These are phyloP conservation scores for Castanea sativa DNA, from an alignment of 306 rosid genomes.

Conservation along the genomic window DNA sequence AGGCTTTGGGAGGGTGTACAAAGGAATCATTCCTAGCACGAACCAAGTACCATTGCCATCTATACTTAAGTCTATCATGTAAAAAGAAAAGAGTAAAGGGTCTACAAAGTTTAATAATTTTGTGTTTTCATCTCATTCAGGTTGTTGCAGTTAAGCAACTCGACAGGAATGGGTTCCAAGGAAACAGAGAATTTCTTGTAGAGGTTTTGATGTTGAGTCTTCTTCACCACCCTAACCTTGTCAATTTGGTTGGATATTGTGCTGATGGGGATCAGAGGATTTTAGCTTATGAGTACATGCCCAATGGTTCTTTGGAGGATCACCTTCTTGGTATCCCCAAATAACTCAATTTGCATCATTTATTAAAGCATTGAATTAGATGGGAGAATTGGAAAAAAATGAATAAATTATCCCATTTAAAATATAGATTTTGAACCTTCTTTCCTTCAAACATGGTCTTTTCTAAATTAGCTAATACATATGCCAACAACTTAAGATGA, in stretches of 20 bases:
- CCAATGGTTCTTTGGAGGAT: conserved; percentile 83
- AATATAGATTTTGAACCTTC: too few relatives aligned
- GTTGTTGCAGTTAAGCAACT: conserved; percentile 91
- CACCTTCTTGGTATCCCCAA: conserved; percentile 72
- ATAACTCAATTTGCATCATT: not conserved
- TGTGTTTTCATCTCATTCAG: conserved; percentile 32
- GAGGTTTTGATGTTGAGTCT: conserved; percentile 94
- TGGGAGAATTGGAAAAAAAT: not conserved
- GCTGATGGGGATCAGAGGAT: conserved; percentile 79
- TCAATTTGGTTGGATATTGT: conserved; percentile 83
- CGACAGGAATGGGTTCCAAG: conserved; percentile 90
- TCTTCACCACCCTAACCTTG: conserved; percentile 79
- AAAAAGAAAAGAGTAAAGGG: not conserved
- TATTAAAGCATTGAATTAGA: not conserved
- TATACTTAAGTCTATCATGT: conserved; percentile 6
- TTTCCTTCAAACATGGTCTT: too few relatives aligned
- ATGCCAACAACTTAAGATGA: not conserved
- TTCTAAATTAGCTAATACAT: too few relatives aligned
- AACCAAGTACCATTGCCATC: conserved; percentile 45
- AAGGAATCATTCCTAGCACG: conserved; percentile 50
- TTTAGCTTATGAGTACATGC: conserved; percentile 85
- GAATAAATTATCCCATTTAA: not conserved
- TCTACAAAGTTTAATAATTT: not conserved
- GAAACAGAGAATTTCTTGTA: conserved; percentile 84
- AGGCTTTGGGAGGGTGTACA: conserved; percentile 86